Percentiles rank a stretch among this genome's conserved stretches.
phyloP scores from a whole-genome alignment of 805 yeast genomes.

The Ogataea corticis region DNA sequence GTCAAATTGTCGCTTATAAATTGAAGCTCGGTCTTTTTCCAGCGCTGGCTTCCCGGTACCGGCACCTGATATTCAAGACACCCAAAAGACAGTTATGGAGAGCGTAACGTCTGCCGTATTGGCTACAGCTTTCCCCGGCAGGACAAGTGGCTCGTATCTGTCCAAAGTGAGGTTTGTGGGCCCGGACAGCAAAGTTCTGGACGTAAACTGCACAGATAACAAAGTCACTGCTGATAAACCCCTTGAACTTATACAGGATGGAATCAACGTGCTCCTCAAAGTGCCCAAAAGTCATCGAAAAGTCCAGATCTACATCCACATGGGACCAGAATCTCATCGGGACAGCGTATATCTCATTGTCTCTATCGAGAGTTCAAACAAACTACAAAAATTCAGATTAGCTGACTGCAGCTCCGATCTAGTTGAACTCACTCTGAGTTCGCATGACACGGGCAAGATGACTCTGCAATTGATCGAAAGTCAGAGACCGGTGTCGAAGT shows the following conservation, averaged over 20 bases:
- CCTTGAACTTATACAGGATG: constrained; percentile 15
- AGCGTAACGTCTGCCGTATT: constrained; percentile 4
- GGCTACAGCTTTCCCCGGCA: neutral
- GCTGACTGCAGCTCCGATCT: neutral
- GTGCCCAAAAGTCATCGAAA: constrained; percentile 5
- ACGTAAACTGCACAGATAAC: constrained; percentile 5
- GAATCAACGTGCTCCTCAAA: constrained; percentile 9
- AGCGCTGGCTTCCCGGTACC: no score
- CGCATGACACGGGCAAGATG: constrained; percentile 10
- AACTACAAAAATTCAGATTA: constrained; percentile 2
- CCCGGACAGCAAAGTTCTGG: constrained; percentile 3
- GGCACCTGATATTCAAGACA: no score
- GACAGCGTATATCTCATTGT: constrained; percentile 5
- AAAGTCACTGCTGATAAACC: neutral
- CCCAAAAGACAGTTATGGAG: no score
- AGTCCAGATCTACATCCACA: neutral
- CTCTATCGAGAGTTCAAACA: constrained; percentile 5
- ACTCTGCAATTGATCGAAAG: constrained; percentile 10
- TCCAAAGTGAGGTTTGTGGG: neutral
- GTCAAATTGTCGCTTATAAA: no score
- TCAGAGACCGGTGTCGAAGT: constrained; percentile 5
- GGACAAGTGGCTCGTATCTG: neutral
- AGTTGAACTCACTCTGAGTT: constrained; percentile 1
- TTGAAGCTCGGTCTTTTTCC: no score
- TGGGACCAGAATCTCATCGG: neutral